phyloP scores from a whole-genome alignment of 176 grass and related monocot genomes.

The Oryza glumipatula region DNA sequence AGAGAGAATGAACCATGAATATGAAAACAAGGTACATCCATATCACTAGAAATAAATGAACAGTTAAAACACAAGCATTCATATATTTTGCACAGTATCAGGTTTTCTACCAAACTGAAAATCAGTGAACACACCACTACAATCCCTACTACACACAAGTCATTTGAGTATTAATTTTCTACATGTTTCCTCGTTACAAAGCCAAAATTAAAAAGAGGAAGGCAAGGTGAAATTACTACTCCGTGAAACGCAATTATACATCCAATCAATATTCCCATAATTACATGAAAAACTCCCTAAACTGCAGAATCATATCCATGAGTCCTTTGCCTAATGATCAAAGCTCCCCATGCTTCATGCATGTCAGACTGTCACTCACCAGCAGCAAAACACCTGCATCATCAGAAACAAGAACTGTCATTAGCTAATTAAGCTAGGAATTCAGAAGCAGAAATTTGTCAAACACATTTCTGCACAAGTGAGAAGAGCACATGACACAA shows the following conservation, averaged over 20 bases:
- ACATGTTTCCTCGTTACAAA: conserved; percentile 18
- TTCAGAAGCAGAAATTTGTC: neutral
- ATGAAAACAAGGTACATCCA: neutral
- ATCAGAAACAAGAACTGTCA: conserved; percentile 1
- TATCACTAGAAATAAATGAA: neutral
- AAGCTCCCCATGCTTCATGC: neutral
- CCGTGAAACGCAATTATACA: neutral
- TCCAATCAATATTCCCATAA: neutral
- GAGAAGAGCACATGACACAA: neutral
- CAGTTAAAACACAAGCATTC: neutral
- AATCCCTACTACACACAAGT: neutral
- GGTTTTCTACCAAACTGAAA: neutral
- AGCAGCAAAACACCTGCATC: conserved; percentile 56
- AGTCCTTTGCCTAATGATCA: neutral
- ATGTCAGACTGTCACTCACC: conserved; percentile 38
- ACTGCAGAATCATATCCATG: conserved; percentile 1
- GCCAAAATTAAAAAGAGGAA: neutral
- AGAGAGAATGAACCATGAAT: neutral
- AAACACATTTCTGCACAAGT: neutral
- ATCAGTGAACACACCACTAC: neutral
- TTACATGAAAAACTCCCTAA: conserved; percentile 6
- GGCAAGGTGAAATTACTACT: neutral
- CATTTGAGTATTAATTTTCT: neutral
- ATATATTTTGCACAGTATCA: neutral
- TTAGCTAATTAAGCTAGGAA: neutral